Evolutionary conservation across 140 eudicot species (phyloP).

Genomic region (Anethum foeniculum): DNA sequence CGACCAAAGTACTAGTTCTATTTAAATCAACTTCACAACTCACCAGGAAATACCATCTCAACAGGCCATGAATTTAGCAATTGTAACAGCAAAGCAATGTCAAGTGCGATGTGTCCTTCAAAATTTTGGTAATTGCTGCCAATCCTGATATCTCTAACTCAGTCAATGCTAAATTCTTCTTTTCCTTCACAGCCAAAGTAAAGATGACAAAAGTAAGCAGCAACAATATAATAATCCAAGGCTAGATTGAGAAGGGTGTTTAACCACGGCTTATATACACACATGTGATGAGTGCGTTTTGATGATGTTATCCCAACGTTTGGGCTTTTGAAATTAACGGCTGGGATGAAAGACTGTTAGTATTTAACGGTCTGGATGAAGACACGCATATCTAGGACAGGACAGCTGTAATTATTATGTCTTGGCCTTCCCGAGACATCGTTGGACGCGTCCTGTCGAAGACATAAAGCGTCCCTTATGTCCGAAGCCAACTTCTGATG

Average conservation of each 20-base stretch:
- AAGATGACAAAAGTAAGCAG: not conserved
- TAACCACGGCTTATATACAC: too few species aligned
- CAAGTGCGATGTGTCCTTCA: conserved; percentile 95
- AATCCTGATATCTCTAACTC: conserved; percentile 63
- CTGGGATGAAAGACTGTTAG: too few species aligned
- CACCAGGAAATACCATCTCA: conserved; percentile 89
- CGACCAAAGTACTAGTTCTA: not conserved
- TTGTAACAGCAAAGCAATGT: conserved; percentile 63
- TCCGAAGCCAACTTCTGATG: too few species aligned
- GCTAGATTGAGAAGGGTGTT: not conserved
- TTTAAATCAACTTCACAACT: conserved; percentile 6
- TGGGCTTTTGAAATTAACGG: too few species aligned
- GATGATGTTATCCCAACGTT: too few species aligned
- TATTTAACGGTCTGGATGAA: too few species aligned
- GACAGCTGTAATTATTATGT: too few species aligned
- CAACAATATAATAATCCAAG: not conserved
- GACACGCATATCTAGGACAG: too few species aligned
- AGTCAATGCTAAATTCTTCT: conserved; percentile 38
- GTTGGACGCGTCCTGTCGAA: too few species aligned
- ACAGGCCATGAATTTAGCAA: conserved; percentile 69
- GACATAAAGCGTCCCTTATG: too few species aligned
- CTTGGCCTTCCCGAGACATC: too few species aligned
- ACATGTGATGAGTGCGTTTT: too few species aligned
- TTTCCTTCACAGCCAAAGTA: conserved; percentile 36
- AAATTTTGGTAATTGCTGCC: conserved; percentile 49